phyloP scores from a whole-genome alignment of 2,329 filamentous ascomycete genomes.

The Stemphylium beticola region DNA sequence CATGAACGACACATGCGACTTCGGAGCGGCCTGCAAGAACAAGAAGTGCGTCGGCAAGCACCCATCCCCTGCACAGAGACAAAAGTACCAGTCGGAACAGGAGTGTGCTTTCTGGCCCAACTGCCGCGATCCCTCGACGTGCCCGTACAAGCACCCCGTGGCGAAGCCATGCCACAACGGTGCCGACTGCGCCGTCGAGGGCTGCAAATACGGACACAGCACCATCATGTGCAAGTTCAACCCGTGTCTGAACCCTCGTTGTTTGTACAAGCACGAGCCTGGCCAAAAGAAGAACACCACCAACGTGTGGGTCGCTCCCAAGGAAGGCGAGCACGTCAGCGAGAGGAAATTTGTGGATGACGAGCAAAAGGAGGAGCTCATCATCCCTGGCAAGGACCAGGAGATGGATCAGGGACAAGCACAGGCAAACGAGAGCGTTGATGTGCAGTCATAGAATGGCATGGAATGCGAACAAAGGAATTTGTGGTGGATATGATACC shows the following conservation, averaged over 20 bases:
- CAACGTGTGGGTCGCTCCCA: slow-evolving; percentile 83
- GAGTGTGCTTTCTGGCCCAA: slow-evolving; percentile 92
- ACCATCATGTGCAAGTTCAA: slow-evolving; percentile 87
- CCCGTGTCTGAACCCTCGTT: slow-evolving; percentile 88
- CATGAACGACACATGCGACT: slow-evolving; percentile 78
- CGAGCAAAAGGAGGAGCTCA: slow-evolving; percentile 70
- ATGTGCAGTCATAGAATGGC: slow-evolving; percentile 27
- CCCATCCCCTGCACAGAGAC: slow-evolving; percentile 83
- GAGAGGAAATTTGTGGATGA: slow-evolving; percentile 87
- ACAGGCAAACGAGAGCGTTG: slow-evolving; percentile 26
- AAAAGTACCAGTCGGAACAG: slow-evolving; percentile 79
- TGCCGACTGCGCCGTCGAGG: slow-evolving; percentile 78
- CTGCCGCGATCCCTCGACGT: slow-evolving; percentile 80
- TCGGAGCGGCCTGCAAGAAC: slow-evolving; percentile 93
- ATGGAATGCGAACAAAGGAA: not conserved
- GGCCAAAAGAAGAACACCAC: slow-evolving; percentile 78
- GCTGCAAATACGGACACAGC: slow-evolving; percentile 90
- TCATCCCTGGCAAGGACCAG: slow-evolving; percentile 62
- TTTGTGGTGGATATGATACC: slow-evolving; percentile 22
- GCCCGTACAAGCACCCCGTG: slow-evolving; percentile 85
- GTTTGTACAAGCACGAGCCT: slow-evolving; percentile 87
- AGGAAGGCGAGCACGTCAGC: slow-evolving; percentile 69
- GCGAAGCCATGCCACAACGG: slow-evolving; percentile 92
- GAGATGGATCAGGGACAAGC: slow-evolving; percentile 24
- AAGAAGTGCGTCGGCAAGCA: slow-evolving; percentile 90